Evolutionary conservation across 176 grass and related monocot genomes (phyloP), one percentile per base, ranked within the genome.

Genomic region (Hyparrhenia diplandra): DNA sequence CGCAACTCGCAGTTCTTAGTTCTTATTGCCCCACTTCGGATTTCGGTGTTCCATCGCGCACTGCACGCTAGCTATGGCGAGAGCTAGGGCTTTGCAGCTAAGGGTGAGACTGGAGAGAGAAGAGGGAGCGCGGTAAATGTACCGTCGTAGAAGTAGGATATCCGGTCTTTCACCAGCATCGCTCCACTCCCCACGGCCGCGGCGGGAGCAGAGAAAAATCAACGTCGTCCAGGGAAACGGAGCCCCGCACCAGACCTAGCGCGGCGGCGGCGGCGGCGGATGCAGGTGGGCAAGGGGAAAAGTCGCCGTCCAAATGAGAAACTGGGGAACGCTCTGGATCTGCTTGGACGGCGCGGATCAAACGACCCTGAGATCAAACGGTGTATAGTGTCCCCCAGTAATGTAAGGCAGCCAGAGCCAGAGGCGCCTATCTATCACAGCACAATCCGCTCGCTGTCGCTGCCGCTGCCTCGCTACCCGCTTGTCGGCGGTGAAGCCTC

Each of bases 111-210:
- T 11, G 37, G 58, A 20, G 32, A 57, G 74, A 57, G 74, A 27
- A 57, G 74, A 49, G 59, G 37, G 71, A 27, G 74, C 55, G n/a
- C 54, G 68, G 18, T 3, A 43, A 67, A 85, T 46, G 64, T 87
- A 98, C 95, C 95, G 80, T 98, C 95, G 84, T 94, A 98, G 90
- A 98, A 98, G 72, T 98, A 98, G 67, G 95, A 86, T 71, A 98
- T 98, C 71, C 88, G 87, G 67, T 98, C 92, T 85, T 93, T 98
- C 78, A 89, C 75, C 81, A 78, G 66, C 95, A 98, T 98, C 65
- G 40, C 66, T n/a, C 39, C 55, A 37, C 55, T 45, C 42, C 68
- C 18, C 6, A 75, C 13, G 10, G 71, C 69, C 2, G 72, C 27
- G 9, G 41, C 66, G 4, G 41, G 21, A 2, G 10, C 46, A 13